Evolutionary conservation across 495 filamentous ascomycete species (phyloP), one percentile per base, ranked within the genome.

Genomic region (Aspergillus conjunctus): DNA sequence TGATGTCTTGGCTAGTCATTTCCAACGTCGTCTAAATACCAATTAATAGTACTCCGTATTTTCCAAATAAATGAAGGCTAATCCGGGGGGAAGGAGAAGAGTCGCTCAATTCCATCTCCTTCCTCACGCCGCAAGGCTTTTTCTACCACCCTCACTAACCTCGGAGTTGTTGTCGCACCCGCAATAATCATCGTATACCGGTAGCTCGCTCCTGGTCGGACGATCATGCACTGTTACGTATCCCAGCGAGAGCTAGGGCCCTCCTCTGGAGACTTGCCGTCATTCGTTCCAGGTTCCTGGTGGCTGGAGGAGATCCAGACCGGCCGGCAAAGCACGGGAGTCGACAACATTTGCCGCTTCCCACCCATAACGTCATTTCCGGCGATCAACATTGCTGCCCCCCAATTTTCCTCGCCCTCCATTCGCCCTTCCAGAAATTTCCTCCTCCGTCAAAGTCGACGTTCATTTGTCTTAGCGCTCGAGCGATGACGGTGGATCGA

Each of bases 351-450:
- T 62, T 58, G 63, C 67, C 67, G 63, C 63, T 44, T 51, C 37
- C 65, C 33, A 51, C 39, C 56, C 56, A 70, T 72, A 68, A 71
- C 69, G 69, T 70, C 69, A 72, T 72, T 62, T 57, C 64, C 62
- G 57, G 44, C 52, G 50, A 60, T 61, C 61, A 56, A 58, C 60
- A 51, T 58, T 51, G 58, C 26, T 50, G 33, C 37, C 43, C 39
- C 51, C 49, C 51, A 21, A 20, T 55, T 59, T 60, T 34, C 32
- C 54, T 60, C 58, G 21, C 46, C 56, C 60, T 63, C 59, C 64
- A 64, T 64, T 66, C 43, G 54, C 51, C 60, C 56, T 55, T 56
- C 61, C 56, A 51, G 46, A 59, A 50, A 56, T 57, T 54, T 59
- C 57, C 53, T 60, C n/a, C 18, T 48, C 17, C 17, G 17, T 43